Conservation (phyloP, 148 eudicot genomes). For the Hydrangea macrophylla region DNA sequence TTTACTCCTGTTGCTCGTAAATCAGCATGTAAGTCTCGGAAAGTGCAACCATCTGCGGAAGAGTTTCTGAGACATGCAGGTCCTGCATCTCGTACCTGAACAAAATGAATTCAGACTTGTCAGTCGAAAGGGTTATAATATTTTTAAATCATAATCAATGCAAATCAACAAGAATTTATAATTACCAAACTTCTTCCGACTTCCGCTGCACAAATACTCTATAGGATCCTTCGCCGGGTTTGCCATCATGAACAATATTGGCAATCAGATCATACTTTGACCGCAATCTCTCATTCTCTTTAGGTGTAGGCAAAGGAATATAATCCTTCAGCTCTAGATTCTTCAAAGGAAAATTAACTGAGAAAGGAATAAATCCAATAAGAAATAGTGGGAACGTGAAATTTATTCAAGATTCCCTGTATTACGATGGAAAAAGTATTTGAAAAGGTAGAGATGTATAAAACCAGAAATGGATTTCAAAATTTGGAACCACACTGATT, state of each 20-base stretch:
- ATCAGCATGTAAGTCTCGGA: slow-evolving; percentile 98
- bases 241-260: slow-evolving; percentile 95
- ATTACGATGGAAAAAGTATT: neutral
- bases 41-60: slow-evolving; percentile 98
- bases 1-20: slow-evolving; percentile 75
- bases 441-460: neutral
- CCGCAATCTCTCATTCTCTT: slow-evolving; percentile 56
- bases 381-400: no score
- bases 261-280: slow-evolving; percentile 93
- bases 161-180: neutral
- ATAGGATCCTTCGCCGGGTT: slow-evolving; percentile 94
- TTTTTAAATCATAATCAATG: neutral
- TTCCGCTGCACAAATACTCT: slow-evolving; percentile 95
- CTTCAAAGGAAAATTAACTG: slow-evolving; percentile 96
- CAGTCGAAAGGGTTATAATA: neutral
- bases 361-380: slow-evolving; percentile 7
- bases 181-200: slow-evolving; percentile 94
- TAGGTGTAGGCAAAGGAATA: slow-evolving; percentile 75
- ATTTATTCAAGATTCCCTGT: neutral
- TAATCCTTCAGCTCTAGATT: slow-evolving; percentile 96
- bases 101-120: neutral
- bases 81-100: slow-evolving; percentile 98
- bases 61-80: slow-evolving; percentile 88
- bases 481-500: neutral
- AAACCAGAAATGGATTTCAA: no score